Percentiles rank a stretch among this genome's conserved stretches.
These are phyloP conservation scores for Diplodia scrobiculata DNA, from an alignment of 2,329 filamentous ascomycete species.

Conservation along the genomic window DNA sequence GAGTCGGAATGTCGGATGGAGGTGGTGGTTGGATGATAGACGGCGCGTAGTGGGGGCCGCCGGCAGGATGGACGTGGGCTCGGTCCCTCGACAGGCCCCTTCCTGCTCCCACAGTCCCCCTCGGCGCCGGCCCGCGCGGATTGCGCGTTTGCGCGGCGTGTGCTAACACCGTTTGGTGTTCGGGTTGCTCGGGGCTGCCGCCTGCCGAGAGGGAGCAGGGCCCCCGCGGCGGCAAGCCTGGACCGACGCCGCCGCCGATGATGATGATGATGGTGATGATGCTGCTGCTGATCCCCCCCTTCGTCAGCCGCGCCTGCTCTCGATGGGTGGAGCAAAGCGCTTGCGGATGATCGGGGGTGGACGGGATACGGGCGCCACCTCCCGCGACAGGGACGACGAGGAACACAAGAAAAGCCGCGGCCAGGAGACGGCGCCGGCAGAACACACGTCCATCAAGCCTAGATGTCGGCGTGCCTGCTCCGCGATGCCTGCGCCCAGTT, in stretches of 20 bases:
- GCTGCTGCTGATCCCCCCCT: neutral
- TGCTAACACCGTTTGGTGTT: slow-evolving; percentile 9
- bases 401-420: neutral
- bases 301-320: neutral
- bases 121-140: slow-evolving; percentile 23
- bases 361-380: neutral
- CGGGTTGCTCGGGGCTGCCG: neutral
- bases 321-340: slow-evolving; percentile 18
- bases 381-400: neutral
- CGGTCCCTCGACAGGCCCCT: slow-evolving; percentile 17
- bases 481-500: too few relatives aligned
- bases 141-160: slow-evolving; percentile 11
- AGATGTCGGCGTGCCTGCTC: neutral
- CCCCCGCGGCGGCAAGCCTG: neutral
- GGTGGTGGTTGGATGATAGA: neutral
- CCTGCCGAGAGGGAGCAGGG: neutral
- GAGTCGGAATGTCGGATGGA: neutral
- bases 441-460: neutral
- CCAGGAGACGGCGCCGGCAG: slow-evolving; percentile 1
- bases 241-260: neutral
- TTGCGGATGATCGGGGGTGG: slow-evolving; percentile 15
- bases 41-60: neutral
- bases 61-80: neutral
- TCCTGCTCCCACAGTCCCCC: neutral
- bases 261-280: neutral